Percentiles rank a stretch among this genome's conserved stretches.
phyloP scores from a whole-genome alignment of 345 rosid species.

The Adansonia digitata region DNA sequence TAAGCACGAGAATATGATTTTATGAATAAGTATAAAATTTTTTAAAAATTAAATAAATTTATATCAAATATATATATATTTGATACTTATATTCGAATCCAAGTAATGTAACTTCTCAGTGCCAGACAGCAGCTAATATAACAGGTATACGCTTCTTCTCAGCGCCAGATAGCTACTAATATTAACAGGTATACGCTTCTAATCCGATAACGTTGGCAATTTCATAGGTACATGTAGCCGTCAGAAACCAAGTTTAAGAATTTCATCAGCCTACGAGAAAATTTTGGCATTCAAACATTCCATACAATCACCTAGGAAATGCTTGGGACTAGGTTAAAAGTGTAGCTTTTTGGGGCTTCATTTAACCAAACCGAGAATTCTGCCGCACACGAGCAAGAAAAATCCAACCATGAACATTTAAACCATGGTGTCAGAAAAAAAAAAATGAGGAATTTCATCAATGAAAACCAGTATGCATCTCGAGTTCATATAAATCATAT shows the following conservation, averaged over 20 bases:
- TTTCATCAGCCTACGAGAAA: background rate
- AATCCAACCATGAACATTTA: background rate
- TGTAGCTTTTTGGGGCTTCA: background rate
- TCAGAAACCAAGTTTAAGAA: background rate
- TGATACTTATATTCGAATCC: too few relatives aligned
- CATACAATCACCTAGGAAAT: background rate
- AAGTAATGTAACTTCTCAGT: too few relatives aligned
- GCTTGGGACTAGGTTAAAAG: background rate
- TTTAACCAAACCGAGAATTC: background rate
- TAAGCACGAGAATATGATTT: too few relatives aligned
- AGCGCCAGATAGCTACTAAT: too few relatives aligned
- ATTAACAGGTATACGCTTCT: too few relatives aligned
- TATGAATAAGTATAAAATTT: too few relatives aligned
- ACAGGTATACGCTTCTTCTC: too few relatives aligned
- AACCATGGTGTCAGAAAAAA: background rate
- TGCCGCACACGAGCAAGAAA: background rate
- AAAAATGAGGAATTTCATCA: background rate
- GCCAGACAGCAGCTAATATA: too few relatives aligned
- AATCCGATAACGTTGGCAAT: background rate
- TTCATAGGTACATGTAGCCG: background rate
- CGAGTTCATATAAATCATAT: background rate
- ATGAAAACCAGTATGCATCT: background rate
- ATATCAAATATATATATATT: too few relatives aligned
- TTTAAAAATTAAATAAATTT: too few relatives aligned
- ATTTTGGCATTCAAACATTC: background rate